Percentiles rank a stretch among this genome's conserved stretches.
Conservation (phyloP, 2,329 filamentous ascomycete genomes). For the Botryosphaeria dothidea region DNA sequence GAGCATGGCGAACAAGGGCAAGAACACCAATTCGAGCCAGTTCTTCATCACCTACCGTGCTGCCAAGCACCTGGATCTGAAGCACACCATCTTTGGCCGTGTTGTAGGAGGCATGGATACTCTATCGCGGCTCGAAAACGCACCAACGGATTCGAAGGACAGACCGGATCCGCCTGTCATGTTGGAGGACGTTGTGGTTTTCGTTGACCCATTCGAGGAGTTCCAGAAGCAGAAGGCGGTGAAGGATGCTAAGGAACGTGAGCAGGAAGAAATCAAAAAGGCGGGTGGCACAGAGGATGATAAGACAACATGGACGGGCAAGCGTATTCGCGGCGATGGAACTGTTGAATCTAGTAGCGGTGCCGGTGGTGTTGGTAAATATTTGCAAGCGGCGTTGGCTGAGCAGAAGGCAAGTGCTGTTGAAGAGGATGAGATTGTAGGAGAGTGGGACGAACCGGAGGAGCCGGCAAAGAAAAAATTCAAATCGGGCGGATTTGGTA, state of each 20-base stretch:
- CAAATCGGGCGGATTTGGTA: conserved; percentile 81
- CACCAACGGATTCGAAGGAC: conserved; percentile 61
- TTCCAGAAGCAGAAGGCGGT: conserved; percentile 68
- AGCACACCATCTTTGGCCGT: conserved; percentile 94
- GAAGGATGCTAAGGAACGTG: conserved; percentile 61
- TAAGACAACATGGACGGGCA: conserved; percentile 92
- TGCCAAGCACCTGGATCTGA: conserved; percentile 82
- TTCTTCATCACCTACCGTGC: conserved; percentile 92
- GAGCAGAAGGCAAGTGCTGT: conserved; percentile 28
- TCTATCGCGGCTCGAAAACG: conserved; percentile 74
- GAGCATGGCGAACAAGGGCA: conserved; percentile 98
- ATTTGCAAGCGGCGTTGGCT: conserved; percentile 65
- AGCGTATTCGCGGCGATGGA: conserved; percentile 73
- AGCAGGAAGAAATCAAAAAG: conserved; percentile 62
- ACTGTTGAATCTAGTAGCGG: conserved; percentile 56
- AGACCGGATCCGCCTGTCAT: conserved; percentile 52
- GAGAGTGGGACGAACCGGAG: conserved; percentile 44
- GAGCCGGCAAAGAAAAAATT: conserved; percentile 80
- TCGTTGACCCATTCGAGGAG: conserved; percentile 93
- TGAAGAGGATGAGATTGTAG: conserved; percentile 61
- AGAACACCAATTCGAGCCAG: conserved; percentile 94
- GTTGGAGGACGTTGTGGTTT: conserved; percentile 81
- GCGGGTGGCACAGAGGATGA: conserved; percentile 82
- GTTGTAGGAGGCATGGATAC: conserved; percentile 76
- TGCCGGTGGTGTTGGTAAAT: conserved; percentile 69